These are phyloP conservation scores for Phytomonas sp. DNA, from an alignment of 208 protist genomes.

Conservation along the genomic window DNA sequence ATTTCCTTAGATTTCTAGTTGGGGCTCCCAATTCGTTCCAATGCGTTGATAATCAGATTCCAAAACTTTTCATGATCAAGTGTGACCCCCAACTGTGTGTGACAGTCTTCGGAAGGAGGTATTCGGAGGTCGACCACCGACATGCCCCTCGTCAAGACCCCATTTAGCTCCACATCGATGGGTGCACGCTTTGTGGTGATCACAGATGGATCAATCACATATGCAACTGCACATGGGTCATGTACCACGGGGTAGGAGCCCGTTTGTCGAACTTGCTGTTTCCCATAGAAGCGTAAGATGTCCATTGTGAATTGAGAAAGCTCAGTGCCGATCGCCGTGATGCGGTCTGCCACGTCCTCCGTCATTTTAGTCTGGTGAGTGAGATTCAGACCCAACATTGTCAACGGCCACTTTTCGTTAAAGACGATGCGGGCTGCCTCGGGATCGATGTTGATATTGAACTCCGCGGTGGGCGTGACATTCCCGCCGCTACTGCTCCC, in stretches of 20 bases:
- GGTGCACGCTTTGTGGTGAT: slow-evolving; percentile 40
- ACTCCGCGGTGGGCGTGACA: slow-evolving; percentile 53
- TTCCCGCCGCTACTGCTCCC: slow-evolving; percentile 56
- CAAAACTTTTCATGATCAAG: slow-evolving; percentile 70
- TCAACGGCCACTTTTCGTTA: slow-evolving; percentile 42
- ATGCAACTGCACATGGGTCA: slow-evolving; percentile 72
- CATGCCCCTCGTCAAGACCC: slow-evolving; percentile 38
- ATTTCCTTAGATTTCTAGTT: neutral
- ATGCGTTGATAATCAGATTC: slow-evolving; percentile 49
- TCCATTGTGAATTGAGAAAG: slow-evolving; percentile 28
- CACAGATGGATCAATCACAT: slow-evolving; percentile 57
- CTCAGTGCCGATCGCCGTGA: slow-evolving; percentile 29
- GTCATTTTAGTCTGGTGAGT: slow-evolving; percentile 68
- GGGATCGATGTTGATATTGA: slow-evolving; percentile 69
- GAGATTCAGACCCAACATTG: slow-evolving; percentile 80
- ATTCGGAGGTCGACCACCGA: slow-evolving; percentile 50
- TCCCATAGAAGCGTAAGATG: slow-evolving; percentile 43
- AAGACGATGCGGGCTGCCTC: slow-evolving; percentile 77
- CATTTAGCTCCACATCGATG: slow-evolving; percentile 52
- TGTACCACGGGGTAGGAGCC: slow-evolving; percentile 22
- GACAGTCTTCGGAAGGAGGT: slow-evolving; percentile 25
- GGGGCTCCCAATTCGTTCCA: slow-evolving; percentile 43
- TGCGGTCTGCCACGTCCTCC: slow-evolving; percentile 25
- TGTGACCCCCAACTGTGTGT: slow-evolving; percentile 47
- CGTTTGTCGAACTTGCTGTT: neutral